Evolutionary conservation across 2,329 filamentous ascomycete genomes (phyloP).

Genomic region (Aurifilum marmelostoma): DNA sequence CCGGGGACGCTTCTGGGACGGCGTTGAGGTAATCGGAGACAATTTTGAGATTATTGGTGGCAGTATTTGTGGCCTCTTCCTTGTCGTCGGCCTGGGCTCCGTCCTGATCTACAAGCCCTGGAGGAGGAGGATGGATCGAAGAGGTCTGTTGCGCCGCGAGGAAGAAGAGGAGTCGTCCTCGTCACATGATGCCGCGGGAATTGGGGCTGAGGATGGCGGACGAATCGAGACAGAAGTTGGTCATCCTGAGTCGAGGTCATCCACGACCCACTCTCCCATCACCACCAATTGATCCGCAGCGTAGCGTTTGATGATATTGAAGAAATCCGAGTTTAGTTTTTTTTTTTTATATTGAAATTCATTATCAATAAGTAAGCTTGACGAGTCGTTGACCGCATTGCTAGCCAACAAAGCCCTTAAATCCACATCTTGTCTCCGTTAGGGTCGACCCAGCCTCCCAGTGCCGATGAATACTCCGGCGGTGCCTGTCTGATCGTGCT

Average conservation of each 20-base stretch:
- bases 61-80: slow-evolving; percentile 81
- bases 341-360: neutral
- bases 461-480: slow-evolving; percentile 11
- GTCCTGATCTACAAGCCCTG: slow-evolving; percentile 80
- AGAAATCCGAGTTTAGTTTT: too few species aligned
- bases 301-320: too few species aligned
- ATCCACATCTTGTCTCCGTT: slow-evolving; percentile 22
- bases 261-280: too few species aligned
- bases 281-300: too few species aligned
- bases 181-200: neutral
- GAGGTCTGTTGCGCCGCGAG: neutral
- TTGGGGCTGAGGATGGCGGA: neutral
- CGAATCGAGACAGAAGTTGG: neutral
- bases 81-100: slow-evolving; percentile 75
- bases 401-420: neutral
- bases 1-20: slow-evolving; percentile 84
- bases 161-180: too few species aligned
- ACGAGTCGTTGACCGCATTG: slow-evolving; percentile 9
- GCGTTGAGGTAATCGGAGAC: slow-evolving; percentile 74
- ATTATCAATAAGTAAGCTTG: slow-evolving; percentile 21
- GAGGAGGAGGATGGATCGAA: slow-evolving; percentile 56
- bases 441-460: slow-evolving; percentile 22
- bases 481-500: neutral
- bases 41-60: slow-evolving; percentile 87
- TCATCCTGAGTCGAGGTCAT: neutral